Percentiles rank a stretch among this genome's conserved stretches.
Evolutionary conservation across 2,329 filamentous ascomycete species (phyloP).

Genomic region (Ophiobolus disseminans): DNA sequence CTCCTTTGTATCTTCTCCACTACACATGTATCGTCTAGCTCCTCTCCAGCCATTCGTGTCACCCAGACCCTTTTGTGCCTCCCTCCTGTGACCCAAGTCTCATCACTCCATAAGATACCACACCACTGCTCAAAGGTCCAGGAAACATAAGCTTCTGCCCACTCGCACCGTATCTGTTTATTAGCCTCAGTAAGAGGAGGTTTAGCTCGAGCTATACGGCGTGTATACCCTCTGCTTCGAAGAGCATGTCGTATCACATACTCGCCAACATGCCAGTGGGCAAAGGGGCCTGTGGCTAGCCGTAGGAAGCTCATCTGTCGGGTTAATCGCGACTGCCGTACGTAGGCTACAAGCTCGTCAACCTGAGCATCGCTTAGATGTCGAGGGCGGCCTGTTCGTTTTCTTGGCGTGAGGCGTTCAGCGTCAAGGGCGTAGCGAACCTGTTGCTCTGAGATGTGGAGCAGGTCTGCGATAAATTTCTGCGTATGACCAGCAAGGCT

Average conservation of each 20-base stretch:
- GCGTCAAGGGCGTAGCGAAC: not conserved
- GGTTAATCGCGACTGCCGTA: not conserved
- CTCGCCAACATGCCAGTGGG: not conserved
- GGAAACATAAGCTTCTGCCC: slow-evolving; percentile 5
- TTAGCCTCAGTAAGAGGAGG: slow-evolving; percentile 4
- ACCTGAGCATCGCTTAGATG: not conserved
- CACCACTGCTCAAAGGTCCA: slow-evolving; percentile 7
- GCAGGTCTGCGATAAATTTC: not conserved
- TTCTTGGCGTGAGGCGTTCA: not conserved
- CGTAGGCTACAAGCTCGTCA: not conserved
- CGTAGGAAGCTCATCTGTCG: not conserved
- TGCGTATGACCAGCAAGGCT: not conserved
- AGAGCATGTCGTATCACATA: slow-evolving; percentile 2
- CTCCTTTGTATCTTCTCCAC: slow-evolving; percentile 11
- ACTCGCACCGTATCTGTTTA: not conserved
- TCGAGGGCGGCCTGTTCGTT: not conserved
- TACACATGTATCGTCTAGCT: slow-evolving; percentile 9
- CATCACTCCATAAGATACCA: not conserved
- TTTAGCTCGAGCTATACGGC: slow-evolving; percentile 5
- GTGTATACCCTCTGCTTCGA: slow-evolving; percentile 5
- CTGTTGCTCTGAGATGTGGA: not conserved
- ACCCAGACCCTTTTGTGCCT: slow-evolving; percentile 2
- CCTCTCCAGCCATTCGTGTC: slow-evolving; percentile 18
- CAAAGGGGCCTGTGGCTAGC: not conserved
- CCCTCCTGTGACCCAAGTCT: slow-evolving; percentile 8